These are phyloP conservation scores for Candida gorgasii DNA, from an alignment of 805 yeast genomes.

Conservation along the genomic window DNA sequence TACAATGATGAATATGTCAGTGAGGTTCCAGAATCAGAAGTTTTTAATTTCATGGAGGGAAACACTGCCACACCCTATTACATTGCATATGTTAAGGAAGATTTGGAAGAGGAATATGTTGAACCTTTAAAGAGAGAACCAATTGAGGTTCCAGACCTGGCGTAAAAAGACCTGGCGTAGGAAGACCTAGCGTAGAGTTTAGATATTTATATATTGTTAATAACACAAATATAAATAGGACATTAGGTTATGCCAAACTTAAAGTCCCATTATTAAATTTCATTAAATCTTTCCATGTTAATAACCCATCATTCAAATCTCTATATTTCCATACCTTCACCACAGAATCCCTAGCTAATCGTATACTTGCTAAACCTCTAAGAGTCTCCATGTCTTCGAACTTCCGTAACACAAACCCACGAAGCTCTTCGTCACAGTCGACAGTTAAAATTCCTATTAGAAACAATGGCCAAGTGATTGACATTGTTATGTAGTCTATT, in stretches of 20 bases:
- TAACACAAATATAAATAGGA: no score
- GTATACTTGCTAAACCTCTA: constrained; percentile 39
- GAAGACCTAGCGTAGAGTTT: no score
- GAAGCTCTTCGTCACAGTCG: constrained; percentile 27
- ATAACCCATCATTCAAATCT: constrained; percentile 27
- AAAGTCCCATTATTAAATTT: constrained; percentile 34
- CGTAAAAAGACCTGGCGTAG: no score
- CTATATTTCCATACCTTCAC: constrained; percentile 41
- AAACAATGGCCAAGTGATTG: constrained; percentile 44
- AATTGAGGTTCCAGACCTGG: no score
- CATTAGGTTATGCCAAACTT: constrained; percentile 42
- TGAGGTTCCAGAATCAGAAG: constrained; percentile 66
- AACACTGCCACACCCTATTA: constrained; percentile 95
- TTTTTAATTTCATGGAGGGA: constrained; percentile 61
- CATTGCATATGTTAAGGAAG: constrained; percentile 77
- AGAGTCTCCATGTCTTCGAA: constrained; percentile 34
- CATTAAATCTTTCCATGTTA: constrained; percentile 39
- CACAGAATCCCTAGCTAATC: constrained; percentile 35
- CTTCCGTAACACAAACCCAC: constrained; percentile 40
- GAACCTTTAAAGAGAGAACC: constrained; percentile 61
- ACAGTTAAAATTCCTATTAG: constrained; percentile 36
- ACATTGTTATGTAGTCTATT: constrained; percentile 24
- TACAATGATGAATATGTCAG: constrained; percentile 96
- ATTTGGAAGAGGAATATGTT: constrained; percentile 50
- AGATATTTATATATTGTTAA: no score